These are phyloP conservation scores for Torrubiella hemipterigena DNA, from an alignment of 2,329 filamentous ascomycete species.

Conservation along the genomic window DNA sequence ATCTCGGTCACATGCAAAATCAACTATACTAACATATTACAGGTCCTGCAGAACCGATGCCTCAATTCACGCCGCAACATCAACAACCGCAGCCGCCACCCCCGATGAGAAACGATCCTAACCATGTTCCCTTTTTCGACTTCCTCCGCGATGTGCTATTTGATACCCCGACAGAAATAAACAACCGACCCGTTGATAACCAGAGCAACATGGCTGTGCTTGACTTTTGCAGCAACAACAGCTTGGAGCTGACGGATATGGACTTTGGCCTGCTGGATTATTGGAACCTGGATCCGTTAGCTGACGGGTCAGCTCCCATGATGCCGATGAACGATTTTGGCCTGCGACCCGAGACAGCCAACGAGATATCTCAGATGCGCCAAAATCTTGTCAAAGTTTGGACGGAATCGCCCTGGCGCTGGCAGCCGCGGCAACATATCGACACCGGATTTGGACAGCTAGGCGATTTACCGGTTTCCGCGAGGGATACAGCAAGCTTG, in stretches of 20 bases:
- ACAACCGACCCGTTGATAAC: constrained; percentile 18
- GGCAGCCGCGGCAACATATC: constrained; percentile 29
- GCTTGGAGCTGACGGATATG: constrained; percentile 37
- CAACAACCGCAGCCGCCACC: constrained; percentile 9
- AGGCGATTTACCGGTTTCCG: constrained; percentile 30
- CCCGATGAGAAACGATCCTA: constrained; percentile 14
- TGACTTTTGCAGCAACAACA: constrained; percentile 37
- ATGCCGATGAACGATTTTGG: constrained; percentile 10
- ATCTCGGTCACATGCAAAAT: too few species aligned
- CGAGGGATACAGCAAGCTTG: constrained; percentile 22
- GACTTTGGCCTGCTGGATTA: constrained; percentile 39
- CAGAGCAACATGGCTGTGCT: constrained; percentile 32
- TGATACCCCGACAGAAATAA: constrained; percentile 26
- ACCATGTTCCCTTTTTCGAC: constrained; percentile 32
- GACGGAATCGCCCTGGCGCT: constrained; percentile 39
- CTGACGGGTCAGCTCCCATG: constrained; percentile 5
- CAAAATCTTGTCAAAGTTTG: constrained; percentile 34
- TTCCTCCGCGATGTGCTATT: constrained; percentile 40
- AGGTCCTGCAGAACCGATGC: neutral
- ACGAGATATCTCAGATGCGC: constrained; percentile 33
- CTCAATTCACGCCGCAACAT: too few species aligned
- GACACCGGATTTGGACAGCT: constrained; percentile 33
- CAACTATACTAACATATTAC: constrained; percentile 3
- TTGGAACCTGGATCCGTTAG: constrained; percentile 30
- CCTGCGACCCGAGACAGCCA: constrained; percentile 21